Evolutionary conservation across 73 alveolate genomes (phyloP).

Genomic region (Paramecium pentaurelia): DNA sequence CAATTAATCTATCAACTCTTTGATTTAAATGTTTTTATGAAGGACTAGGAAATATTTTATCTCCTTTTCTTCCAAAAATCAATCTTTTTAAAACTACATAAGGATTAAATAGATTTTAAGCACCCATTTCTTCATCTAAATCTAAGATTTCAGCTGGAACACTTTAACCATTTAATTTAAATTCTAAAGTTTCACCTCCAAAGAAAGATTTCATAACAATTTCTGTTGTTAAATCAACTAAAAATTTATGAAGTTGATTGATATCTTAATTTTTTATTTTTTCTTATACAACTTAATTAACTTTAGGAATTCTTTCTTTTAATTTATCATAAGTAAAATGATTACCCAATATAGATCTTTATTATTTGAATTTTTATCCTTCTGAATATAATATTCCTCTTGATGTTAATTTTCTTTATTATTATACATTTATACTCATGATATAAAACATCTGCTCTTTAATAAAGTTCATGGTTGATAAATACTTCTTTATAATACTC

Average conservation of each 20-base stretch:
- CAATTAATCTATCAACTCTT: background rate
- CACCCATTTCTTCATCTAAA: background rate
- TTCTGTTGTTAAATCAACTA: background rate
- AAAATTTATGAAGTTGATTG: background rate
- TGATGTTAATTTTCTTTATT: background rate
- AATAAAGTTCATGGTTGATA: background rate
- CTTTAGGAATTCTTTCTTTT: background rate
- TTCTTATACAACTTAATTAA: background rate
- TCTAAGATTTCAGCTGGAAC: background rate
- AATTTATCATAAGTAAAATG: background rate
- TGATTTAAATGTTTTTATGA: background rate
- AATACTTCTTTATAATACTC: conserved; percentile 36
- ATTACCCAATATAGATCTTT: background rate
- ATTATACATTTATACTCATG: background rate
- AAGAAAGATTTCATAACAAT: conserved; percentile 2
- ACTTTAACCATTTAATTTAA: background rate
- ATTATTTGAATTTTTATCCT: background rate
- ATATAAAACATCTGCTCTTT: background rate
- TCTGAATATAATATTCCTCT: conserved; percentile 9
- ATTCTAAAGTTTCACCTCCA: background rate
- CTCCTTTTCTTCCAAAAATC: background rate
- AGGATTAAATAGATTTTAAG: background rate
- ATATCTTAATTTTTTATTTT: background rate
- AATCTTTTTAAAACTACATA: background rate
- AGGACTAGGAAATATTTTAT: background rate